These are phyloP conservation scores for Grosmannia penicillata DNA, from an alignment of 2,329 filamentous ascomycete species.

Conservation along the genomic window DNA sequence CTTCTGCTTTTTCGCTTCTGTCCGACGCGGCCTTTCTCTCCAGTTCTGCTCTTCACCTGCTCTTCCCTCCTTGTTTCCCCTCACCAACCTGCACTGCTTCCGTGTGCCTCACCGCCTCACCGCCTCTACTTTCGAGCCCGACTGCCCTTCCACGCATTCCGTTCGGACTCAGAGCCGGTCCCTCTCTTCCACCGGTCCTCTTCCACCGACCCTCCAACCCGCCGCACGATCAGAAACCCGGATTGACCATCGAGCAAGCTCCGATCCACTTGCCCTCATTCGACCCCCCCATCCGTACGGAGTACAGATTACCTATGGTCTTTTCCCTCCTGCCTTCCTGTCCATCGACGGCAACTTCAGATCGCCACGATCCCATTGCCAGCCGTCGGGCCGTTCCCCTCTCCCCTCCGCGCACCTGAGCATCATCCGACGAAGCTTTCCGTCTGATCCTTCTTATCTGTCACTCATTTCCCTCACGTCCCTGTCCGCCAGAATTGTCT, in stretches of 20 bases:
- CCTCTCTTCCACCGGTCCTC: no score
- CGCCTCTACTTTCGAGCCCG: no score
- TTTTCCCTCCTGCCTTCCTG: neutral
- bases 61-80: no score
- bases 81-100: no score
- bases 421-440: neutral
- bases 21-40: neutral
- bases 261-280: neutral
- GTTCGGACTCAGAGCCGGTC: no score
- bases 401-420: neutral
- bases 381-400: neutral
- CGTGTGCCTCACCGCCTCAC: no score
- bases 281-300: neutral
- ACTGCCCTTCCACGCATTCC: no score
- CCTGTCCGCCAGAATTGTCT: neutral
- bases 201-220: no score
- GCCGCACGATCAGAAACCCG: no score
- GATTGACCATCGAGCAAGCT: neutral
- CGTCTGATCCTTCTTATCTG: neutral
- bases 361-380: neutral
- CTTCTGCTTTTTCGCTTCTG: neutral
- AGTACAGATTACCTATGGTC: conserved; percentile 1
- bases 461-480: neutral
- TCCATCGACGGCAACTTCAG: conserved; percentile 1
- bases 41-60: neutral